Evolutionary conservation across 176 grass and related monocot species (phyloP), one percentile per base, ranked within the genome.

Genomic region (Olyra latifolia): DNA sequence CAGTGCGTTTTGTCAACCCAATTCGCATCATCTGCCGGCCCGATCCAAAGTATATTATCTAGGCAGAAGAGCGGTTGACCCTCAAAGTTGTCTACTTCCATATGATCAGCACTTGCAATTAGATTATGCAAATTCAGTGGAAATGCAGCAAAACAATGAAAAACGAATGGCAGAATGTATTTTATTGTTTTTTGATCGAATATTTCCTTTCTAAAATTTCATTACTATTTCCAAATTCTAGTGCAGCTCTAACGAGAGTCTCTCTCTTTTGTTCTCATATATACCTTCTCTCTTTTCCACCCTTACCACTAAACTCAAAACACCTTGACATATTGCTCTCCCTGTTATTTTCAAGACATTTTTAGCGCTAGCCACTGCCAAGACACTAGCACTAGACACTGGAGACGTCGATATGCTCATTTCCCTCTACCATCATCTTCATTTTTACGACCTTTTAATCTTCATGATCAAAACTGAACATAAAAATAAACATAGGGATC

Each of bases 1-100:
- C 53, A 60, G 32, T 65, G 67, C 25, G 79, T 48, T 71, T 71
- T 57, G 65, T 87, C 65, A 65, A 65, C 65, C 46, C 45, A 5
- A 63, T 35, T 54, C 30, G 19, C 64, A 41, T 53, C 74, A 25
- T 9, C 29, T 53, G 69, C 39, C n/a, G n/a, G n/a, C n/a, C 49
- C 40, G n/a, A 11, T 44, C 3, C 1, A 1, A 66, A 46, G 29
- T 8, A 54, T 59, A 9, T 30, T 56, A 47, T 57, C 6, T 46
- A 15, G 28, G 69, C 59, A 39, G 10, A 11, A 67, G 29, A 78
- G 29, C 29, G 27, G 77, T 80, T 86, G 84, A 80, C 60, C 27
- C 25, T 8, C 1, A 1, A 1, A 58, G 52, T 28, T 44, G 60
- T 40, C 24, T 32, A 10, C 5, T n/a, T 24, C 13, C 5, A 22